These are phyloP conservation scores for Fusarium nisikadoi DNA, from an alignment of 2,329 filamentous ascomycete species.

Conservation along the genomic window DNA sequence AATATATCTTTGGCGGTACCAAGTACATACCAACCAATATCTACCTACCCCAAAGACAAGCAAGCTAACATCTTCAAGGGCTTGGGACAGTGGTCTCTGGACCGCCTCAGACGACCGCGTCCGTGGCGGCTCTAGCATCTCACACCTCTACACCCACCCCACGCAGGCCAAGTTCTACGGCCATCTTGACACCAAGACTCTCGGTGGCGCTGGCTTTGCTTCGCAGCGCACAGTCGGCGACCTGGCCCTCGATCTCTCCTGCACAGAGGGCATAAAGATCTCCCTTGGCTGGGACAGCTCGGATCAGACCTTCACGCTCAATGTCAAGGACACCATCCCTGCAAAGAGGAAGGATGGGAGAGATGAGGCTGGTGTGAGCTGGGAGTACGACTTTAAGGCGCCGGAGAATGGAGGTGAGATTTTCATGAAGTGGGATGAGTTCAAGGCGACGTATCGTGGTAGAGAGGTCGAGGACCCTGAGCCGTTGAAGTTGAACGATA, in stretches of 20 bases:
- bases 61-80: slow-evolving; percentile 44
- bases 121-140: slow-evolving; percentile 75
- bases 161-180: slow-evolving; percentile 71
- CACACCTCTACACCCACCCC: slow-evolving; percentile 54
- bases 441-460: slow-evolving; percentile 80
- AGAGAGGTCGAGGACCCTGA: slow-evolving; percentile 68
- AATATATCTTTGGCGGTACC: slow-evolving; percentile 55
- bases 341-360: slow-evolving; percentile 69
- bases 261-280: slow-evolving; percentile 70
- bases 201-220: slow-evolving; percentile 85
- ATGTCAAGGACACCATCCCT: slow-evolving; percentile 76
- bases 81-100: slow-evolving; percentile 72
- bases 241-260: slow-evolving; percentile 70
- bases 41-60: background rate
- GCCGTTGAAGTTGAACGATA: slow-evolving; percentile 65
- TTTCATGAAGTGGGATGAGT: slow-evolving; percentile 70
- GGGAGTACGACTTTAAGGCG: slow-evolving; percentile 75
- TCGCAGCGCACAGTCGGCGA: slow-evolving; percentile 76
- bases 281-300: slow-evolving; percentile 62
- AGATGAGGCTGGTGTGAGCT: slow-evolving; percentile 78
- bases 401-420: slow-evolving; percentile 51
- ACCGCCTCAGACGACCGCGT: slow-evolving; percentile 78
- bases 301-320: slow-evolving; percentile 77
- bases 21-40: slow-evolving; percentile 41
- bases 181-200: slow-evolving; percentile 75